Percentiles rank a stretch among this genome's conserved stretches.
phyloP scores from a whole-genome alignment of 2,329 filamentous ascomycete genomes.

The Fusarium longipes region DNA sequence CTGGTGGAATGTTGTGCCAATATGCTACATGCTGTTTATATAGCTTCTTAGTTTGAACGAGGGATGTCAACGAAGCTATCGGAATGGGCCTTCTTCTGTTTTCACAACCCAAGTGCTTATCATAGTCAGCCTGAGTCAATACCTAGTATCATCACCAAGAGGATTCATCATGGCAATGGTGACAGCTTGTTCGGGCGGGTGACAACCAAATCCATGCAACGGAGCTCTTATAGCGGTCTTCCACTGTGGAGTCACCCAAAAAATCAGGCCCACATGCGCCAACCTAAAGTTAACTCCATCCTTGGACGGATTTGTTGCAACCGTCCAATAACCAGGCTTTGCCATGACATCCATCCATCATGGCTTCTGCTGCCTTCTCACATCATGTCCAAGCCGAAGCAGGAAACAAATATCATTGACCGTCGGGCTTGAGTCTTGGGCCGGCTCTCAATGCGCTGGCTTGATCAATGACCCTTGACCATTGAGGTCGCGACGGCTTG shows the following conservation, averaged over 20 bases:
- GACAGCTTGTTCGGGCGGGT: conserved; percentile 15
- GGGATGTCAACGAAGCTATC: not conserved
- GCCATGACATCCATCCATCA: conserved; percentile 15
- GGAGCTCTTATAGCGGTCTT: not conserved
- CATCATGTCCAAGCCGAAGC: conserved; percentile 26
- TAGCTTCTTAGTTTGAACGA: too few species aligned
- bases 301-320: conserved; percentile 1
- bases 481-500: conserved; percentile 12
- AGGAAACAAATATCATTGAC: conserved; percentile 2
- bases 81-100: not conserved
- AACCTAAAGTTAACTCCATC: conserved; percentile 16
- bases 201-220: too few species aligned
- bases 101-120: not conserved
- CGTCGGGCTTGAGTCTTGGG: not conserved
- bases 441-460: conserved; percentile 6
- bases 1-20: not conserved
- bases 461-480: conserved; percentile 31
- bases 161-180: not conserved
- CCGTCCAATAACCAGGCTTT: conserved; percentile 9
- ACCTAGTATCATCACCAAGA: not conserved
- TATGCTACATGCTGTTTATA: not conserved
- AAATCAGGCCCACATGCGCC: conserved; percentile 5
- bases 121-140: conserved; percentile 12
- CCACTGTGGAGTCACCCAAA: conserved; percentile 3
- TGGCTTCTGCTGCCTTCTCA: conserved; percentile 3